Base-by-base conservation (phyloP, 73 alveolate species). In the Paraurostyla sp. region DNA sequence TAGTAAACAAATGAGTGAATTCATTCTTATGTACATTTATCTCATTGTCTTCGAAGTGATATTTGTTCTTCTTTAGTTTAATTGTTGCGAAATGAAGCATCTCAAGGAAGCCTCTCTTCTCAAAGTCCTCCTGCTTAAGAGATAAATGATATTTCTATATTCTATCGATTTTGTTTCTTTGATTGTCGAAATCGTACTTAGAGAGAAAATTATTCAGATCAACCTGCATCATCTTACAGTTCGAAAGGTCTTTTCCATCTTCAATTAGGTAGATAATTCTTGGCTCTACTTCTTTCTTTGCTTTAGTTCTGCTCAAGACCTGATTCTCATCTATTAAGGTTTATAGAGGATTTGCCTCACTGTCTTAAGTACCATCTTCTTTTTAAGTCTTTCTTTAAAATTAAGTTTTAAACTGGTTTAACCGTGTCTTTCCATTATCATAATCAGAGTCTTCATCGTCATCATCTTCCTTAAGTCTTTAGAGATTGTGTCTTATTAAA, bases 91-190 rank as follows among this genome's bases (percentile, higher is more conserved):
- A 45, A 45, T 73, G 87, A 0, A 73, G 49, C 71, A 73, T 48
- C 48, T 73, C 87, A 18, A 73, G 36, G 42, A 73, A 73, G 32
- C 87, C 87, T 73, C 87, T 73, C 56, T 45, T 40, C 33, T 73
- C 87, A 73, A 73, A 73, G 59, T 73, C 87, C 25, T 29, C 7
- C 46, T 73, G 50, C 32, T 45, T 73, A 16, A 73, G 71, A 9
- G 50, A 43, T 3, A 73, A 29, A 33, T 48, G 71, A 48, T 73
- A 73, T 48, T 73, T 73, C 27, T 48, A 43, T 22, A 50, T 45
- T 27, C 87, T 73, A 50, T 73, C 58, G 7, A 65, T 35, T 6
- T 65, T 65, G 29, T 65, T 65, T 20, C 4, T 1, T 30, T 65
- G 82, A 22, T 65, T 65, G 6, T 13, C 7, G 41, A 65, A 65